Evolutionary conservation across 768 basidiomycete genomes (phyloP).

Genomic region (Xerocomellus chrysenteron): DNA sequence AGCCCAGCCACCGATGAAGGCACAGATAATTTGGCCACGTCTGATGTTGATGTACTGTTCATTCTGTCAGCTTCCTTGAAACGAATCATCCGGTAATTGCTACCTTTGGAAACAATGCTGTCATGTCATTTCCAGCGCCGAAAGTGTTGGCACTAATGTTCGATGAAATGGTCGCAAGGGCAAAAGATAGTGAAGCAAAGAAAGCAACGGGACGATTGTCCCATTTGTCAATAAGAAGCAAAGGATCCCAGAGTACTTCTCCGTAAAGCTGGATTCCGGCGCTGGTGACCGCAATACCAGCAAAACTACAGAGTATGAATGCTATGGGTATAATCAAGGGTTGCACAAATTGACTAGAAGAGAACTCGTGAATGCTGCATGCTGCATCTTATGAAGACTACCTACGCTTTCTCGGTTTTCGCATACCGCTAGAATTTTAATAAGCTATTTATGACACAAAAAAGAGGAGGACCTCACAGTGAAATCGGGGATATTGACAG

Average conservation of each 20-base stretch:
- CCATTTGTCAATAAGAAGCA: constrained; percentile 75
- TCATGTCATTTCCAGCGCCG: constrained; percentile 81
- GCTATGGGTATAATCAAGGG: constrained; percentile 73
- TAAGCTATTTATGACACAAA: neutral
- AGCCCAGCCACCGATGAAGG: constrained; percentile 64
- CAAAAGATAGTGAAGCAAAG: constrained; percentile 74
- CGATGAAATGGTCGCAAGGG: constrained; percentile 66
- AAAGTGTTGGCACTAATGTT: constrained; percentile 80
- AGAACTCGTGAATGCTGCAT: neutral
- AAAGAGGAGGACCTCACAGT: constrained; percentile 40
- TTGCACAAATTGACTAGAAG: constrained; percentile 66
- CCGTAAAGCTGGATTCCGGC: constrained; percentile 75
- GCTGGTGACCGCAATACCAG: constrained; percentile 78
- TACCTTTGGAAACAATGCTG: constrained; percentile 63
- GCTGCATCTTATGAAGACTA: neutral
- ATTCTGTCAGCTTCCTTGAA: constrained; percentile 1
- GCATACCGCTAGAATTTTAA: constrained; percentile 60
- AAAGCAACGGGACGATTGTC: constrained; percentile 84
- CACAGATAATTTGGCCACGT: constrained; percentile 29
- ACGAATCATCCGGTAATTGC: neutral
- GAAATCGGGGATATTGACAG: constrained; percentile 85
- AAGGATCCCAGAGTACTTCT: constrained; percentile 69
- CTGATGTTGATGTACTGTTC: constrained; percentile 31
- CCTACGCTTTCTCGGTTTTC: constrained; percentile 61
- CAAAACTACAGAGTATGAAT: constrained; percentile 75